Percentiles rank a stretch among this genome's conserved stretches.
These are phyloP conservation scores for Mycena sanguinolenta DNA, from an alignment of 768 basidiomycete genomes.

Conservation along the genomic window DNA sequence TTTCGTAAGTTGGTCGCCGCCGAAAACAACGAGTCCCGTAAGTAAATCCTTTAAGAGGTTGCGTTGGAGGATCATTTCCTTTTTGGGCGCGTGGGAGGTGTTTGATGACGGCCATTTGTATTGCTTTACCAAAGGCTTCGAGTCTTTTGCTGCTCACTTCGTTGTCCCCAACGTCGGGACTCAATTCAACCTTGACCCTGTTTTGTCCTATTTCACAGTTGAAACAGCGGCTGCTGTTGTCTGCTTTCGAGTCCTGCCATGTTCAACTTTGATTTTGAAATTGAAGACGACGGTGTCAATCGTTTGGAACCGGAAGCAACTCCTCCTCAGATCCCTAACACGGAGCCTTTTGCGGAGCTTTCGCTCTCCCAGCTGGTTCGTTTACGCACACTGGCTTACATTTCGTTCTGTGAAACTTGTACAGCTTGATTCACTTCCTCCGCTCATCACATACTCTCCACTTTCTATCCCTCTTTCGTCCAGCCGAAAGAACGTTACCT, in stretches of 20 bases:
- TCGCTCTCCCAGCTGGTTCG: constrained; percentile 48
- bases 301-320: not conserved
- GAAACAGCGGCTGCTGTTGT: not conserved
- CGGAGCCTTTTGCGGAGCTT: constrained; percentile 29
- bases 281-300: constrained; percentile 19
- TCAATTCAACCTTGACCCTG: not conserved
- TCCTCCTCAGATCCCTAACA: not conserved
- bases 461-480: constrained; percentile 63
- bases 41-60: not conserved
- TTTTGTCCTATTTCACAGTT: no score
- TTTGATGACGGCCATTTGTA: not conserved
- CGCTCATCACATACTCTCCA: constrained; percentile 85
- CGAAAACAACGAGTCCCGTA: no score
- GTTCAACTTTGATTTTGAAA: constrained; percentile 34
- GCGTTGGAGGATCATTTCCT: not conserved
- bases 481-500: constrained; percentile 47
- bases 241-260: not conserved
- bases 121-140: not conserved
- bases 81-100: not conserved
- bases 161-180: not conserved
- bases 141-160: not conserved
- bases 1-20: constrained; percentile 12
- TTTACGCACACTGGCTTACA: constrained; percentile 32
- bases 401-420: constrained; percentile 29
- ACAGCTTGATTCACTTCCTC: constrained; percentile 79